Conservation (phyloP, 257 asterid species). For the Nicotiana obtusifolia region DNA sequence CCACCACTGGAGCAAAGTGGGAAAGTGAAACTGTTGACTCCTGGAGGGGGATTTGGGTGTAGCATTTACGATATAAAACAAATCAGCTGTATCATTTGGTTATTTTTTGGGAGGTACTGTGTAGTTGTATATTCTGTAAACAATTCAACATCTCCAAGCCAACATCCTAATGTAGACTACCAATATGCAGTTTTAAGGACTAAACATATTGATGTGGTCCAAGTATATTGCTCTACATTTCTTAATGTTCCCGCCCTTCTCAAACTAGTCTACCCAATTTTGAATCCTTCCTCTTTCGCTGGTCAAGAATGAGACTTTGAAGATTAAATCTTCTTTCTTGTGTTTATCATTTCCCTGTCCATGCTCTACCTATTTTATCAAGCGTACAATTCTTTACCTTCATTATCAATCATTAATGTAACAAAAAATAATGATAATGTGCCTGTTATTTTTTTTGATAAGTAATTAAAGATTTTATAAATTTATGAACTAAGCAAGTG, state of each 20-base stretch:
- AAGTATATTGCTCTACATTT: neutral
- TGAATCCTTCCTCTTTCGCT: neutral
- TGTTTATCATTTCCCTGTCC: neutral
- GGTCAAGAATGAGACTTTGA: constrained; percentile 3
- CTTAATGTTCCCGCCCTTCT: neutral
- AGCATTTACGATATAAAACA: neutral
- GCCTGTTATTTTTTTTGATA: neutral
- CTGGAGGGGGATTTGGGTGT: neutral
- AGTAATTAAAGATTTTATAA: neutral
- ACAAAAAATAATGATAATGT: neutral
- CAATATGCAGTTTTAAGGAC: neutral
- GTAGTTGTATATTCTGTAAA: neutral
- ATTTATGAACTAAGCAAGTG: no score
- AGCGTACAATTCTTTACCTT: neutral
- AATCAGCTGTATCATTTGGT: neutral
- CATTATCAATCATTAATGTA: neutral
- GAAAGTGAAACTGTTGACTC: neutral
- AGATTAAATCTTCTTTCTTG: neutral
- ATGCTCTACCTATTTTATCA: neutral
- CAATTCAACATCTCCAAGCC: neutral
- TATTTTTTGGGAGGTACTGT: neutral
- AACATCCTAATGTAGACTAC: neutral
- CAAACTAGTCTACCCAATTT: neutral
- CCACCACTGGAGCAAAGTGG: neutral
- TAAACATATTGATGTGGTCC: neutral